A percentile compares a stretch with the other conserved stretches of the same genome.
phyloP scores from a whole-genome alignment of 2,329 filamentous ascomycete genomes.

The Rutstroemia sp. region DNA sequence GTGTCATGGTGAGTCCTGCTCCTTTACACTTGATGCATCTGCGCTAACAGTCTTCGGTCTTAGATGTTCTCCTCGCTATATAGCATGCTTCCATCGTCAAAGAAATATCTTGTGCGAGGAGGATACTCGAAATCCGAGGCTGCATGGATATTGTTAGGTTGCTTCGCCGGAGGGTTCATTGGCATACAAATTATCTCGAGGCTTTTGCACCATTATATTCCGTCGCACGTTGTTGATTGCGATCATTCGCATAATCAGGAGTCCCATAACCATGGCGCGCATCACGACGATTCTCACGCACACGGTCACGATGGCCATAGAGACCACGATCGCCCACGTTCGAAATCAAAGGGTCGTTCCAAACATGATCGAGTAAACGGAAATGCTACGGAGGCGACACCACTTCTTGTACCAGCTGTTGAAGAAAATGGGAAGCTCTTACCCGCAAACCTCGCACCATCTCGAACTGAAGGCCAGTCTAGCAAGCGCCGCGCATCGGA shows the following conservation, averaged over 20 bases:
- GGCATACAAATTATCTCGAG: conserved; percentile 70
- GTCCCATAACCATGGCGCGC: conserved; percentile 22
- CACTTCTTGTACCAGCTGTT: conserved; percentile 18
- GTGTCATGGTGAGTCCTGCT: conserved; percentile 72
- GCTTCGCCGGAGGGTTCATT: conserved; percentile 64
- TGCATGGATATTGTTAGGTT: conserved; percentile 59
- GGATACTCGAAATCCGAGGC: conserved; percentile 60
- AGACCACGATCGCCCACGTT: not conserved
- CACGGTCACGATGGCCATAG: not conserved
- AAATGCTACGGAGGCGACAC: conserved; percentile 22
- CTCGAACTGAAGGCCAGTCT: conserved; percentile 1
- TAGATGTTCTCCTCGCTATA: conserved; percentile 88
- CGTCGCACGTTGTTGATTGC: conserved; percentile 74
- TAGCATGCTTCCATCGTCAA: conserved; percentile 86
- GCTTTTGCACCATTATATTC: conserved; percentile 64
- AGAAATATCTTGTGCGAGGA: conserved; percentile 64
- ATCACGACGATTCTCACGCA: conserved; percentile 19
- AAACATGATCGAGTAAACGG: conserved; percentile 10
- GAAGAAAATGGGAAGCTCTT: conserved; percentile 9
- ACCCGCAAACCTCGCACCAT: not conserved
- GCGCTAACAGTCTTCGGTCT: not conserved
- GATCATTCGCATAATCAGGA: conserved; percentile 63
- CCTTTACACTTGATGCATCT: not conserved
- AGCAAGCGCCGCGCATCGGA: conserved; percentile 6
- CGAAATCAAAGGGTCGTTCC: not conserved